phyloP scores from a whole-genome alignment of 192 early-diverging fungal species.

The Chytriomyces confervae region DNA sequence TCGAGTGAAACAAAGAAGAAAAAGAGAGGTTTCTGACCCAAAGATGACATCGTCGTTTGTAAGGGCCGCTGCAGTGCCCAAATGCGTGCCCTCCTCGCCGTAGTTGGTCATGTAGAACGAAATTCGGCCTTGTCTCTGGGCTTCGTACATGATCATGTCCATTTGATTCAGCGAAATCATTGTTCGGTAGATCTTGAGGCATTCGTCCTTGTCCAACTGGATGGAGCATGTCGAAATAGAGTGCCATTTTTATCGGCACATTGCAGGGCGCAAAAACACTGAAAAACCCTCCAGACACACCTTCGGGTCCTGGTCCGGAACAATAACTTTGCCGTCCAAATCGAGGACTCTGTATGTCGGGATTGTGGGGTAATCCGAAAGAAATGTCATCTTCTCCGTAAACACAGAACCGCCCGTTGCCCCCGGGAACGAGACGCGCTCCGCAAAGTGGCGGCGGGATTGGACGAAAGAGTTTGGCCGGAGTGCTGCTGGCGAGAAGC shows the following conservation, averaged over 20 bases:
- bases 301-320: slow-evolving; percentile 69
- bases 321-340: slow-evolving; percentile 78
- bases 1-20: slow-evolving; percentile 3
- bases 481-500: no score
- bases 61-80: slow-evolving; percentile 91
- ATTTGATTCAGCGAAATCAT: slow-evolving; percentile 91
- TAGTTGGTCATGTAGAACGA: slow-evolving; percentile 99
- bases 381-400: slow-evolving; percentile 55
- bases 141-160: slow-evolving; percentile 96
- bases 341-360: slow-evolving; percentile 96
- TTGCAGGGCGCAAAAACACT: not conserved
- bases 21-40: slow-evolving; percentile 61
- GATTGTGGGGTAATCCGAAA: slow-evolving; percentile 59
- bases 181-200: slow-evolving; percentile 82
- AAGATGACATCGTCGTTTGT: slow-evolving; percentile 85
- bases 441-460: no score
- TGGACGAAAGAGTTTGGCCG: no score
- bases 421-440: slow-evolving; percentile 51
- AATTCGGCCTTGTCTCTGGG: slow-evolving; percentile 98
- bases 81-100: slow-evolving; percentile 93
- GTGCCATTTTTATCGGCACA: not conserved
- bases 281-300: slow-evolving; percentile 38
- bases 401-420: slow-evolving; percentile 51
- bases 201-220: slow-evolving; percentile 78
- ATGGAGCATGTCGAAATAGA: slow-evolving; percentile 1